Evolutionary conservation across 2,329 filamentous ascomycete species (phyloP).

Genomic region (Talaromyces rugulosus): DNA sequence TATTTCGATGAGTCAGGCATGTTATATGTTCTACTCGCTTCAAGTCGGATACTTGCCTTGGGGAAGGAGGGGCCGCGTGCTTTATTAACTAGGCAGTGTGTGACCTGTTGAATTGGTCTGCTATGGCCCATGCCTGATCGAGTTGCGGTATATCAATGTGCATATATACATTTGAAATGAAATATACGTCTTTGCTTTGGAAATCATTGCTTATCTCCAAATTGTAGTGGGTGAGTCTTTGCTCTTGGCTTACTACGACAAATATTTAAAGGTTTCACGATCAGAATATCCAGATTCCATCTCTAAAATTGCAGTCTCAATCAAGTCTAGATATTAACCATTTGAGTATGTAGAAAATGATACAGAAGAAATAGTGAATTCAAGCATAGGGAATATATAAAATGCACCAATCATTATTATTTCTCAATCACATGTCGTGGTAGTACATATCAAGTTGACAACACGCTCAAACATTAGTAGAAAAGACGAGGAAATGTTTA

Average conservation of each 20-base stretch:
- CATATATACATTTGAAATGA: background rate
- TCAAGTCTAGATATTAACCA: no score
- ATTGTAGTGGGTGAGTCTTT: background rate
- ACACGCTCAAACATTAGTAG: background rate
- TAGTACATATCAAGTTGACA: background rate
- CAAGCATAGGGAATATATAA: background rate
- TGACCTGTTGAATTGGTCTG: slow-evolving; percentile 8
- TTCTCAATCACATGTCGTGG: background rate
- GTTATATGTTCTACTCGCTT: slow-evolving; percentile 11
- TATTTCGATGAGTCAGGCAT: slow-evolving; percentile 14
- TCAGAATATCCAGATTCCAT: no score
- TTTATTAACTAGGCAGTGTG: slow-evolving; percentile 11
- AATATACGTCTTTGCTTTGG: background rate
- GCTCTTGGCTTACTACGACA: background rate
- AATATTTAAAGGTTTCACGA: no score
- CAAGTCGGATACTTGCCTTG: background rate
- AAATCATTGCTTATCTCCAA: background rate
- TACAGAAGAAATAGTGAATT: no score
- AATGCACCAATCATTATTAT: background rate
- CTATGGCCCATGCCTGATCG: slow-evolving; percentile 19
- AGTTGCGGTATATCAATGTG: slow-evolving; percentile 24
- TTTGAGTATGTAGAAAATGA: no score
- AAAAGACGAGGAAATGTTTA: background rate
- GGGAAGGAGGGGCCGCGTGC: slow-evolving; percentile 11
- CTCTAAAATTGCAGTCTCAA: no score